phyloP scores from a whole-genome alignment of 2,329 filamentous ascomycete species.

The Colletotrichum simmondsii region DNA sequence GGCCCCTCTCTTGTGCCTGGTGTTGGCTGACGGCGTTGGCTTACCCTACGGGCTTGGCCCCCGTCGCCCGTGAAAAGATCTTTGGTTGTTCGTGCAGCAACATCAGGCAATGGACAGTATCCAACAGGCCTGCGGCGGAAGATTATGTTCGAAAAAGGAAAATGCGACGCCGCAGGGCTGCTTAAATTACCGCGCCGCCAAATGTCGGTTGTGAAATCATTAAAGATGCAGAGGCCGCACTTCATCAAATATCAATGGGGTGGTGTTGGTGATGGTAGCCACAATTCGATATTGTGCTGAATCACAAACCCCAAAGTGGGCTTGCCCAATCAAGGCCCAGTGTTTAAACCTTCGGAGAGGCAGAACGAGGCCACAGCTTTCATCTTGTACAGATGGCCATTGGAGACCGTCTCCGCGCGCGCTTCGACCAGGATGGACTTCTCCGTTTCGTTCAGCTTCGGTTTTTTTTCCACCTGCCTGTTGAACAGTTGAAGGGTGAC shows the following conservation, averaged over 20 bases:
- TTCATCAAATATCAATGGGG: neutral
- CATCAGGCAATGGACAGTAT: neutral
- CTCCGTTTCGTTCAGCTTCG: slow-evolving; percentile 9
- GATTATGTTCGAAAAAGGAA: neutral
- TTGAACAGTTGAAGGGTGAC: neutral
- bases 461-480: neutral
- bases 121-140: neutral
- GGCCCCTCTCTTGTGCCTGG: neutral
- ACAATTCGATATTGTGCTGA: neutral
- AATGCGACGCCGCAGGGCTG: neutral
- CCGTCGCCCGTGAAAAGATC: neutral
- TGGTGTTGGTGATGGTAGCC: neutral
- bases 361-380: neutral
- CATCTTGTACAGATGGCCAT: slow-evolving; percentile 14
- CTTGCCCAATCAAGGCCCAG: slow-evolving; percentile 8
- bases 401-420: neutral
- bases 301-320: neutral
- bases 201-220: neutral
- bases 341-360: slow-evolving; percentile 19
- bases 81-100: neutral
- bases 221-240: no score
- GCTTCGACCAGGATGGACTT: neutral
- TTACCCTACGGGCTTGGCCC: neutral
- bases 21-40: neutral
- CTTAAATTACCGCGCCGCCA: neutral